Conservation (phyloP, 441 rosid species). For the Gossypium schwendimanii region DNA sequence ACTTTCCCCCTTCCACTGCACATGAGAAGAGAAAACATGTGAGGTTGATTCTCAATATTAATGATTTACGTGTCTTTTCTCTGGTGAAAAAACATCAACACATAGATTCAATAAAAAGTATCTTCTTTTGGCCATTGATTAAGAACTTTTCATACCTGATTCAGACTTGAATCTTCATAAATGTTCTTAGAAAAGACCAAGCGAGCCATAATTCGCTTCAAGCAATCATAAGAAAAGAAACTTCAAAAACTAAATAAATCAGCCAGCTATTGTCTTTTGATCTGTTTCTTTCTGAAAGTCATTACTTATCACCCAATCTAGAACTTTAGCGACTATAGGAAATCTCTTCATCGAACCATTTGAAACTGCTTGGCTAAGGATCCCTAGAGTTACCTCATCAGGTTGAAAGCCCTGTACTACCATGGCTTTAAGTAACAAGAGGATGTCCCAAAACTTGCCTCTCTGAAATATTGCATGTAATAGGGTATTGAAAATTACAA, state of each 20-base stretch:
- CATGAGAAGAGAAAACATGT: neutral
- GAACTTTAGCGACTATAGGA: conserved; percentile 18
- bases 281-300: conserved; percentile 2
- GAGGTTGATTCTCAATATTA: neutral
- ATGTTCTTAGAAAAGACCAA: neutral
- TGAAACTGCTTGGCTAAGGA: conserved; percentile 16
- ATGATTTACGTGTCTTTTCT: neutral
- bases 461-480: conserved; percentile 20
- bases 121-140: neutral
- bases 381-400: conserved; percentile 11
- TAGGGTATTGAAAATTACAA: conserved; percentile 21
- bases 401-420: conserved; percentile 19
- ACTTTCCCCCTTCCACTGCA: neutral
- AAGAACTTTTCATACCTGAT: neutral
- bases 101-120: neutral
- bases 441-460: conserved; percentile 14
- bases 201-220: neutral
- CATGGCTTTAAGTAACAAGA: conserved; percentile 18
- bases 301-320: conserved; percentile 3
- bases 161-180: neutral
- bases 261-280: neutral
- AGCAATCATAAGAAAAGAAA: neutral
- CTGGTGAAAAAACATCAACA: neutral
- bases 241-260: neutral
- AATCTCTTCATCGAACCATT: conserved; percentile 20